These are phyloP conservation scores for Pinus tabuliformis DNA, from an alignment of 75 land plant genomes.

Conservation along the genomic window DNA sequence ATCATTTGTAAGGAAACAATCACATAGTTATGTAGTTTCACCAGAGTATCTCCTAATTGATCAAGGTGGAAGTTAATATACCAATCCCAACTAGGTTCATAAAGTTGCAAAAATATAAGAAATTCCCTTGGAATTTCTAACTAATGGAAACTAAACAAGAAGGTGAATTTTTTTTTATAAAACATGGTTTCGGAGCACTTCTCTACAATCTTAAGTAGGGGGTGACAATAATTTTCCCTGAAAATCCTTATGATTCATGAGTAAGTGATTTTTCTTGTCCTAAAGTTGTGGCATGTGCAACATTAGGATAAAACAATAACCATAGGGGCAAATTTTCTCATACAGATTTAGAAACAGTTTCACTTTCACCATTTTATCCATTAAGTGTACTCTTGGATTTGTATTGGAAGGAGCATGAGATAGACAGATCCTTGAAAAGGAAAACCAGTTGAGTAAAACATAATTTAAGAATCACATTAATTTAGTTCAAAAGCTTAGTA, in stretches of 20 bases:
- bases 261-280: not conserved
- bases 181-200: not conserved
- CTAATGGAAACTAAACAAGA: not conserved
- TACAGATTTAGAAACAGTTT: not conserved
- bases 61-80: too few relatives aligned
- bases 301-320: conserved; percentile 3
- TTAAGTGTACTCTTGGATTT: not conserved
- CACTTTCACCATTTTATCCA: not conserved
- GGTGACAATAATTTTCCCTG: not conserved
- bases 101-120: too few relatives aligned
- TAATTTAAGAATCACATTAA: conserved; percentile 8
- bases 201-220: not conserved
- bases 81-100: too few relatives aligned
- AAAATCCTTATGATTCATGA: not conserved
- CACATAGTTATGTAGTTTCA: too few relatives aligned
- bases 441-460: not conserved
- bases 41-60: too few relatives aligned
- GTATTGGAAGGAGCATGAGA: not conserved
- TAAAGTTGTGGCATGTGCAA: conserved; percentile 9
- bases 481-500: not conserved
- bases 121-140: not conserved
- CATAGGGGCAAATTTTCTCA: not conserved
- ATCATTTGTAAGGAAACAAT: too few relatives aligned
- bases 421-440: not conserved
- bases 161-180: not conserved